Evolutionary conservation across 805 yeast species (phyloP).

Genomic region (Wickerhamomyces queroliae): DNA sequence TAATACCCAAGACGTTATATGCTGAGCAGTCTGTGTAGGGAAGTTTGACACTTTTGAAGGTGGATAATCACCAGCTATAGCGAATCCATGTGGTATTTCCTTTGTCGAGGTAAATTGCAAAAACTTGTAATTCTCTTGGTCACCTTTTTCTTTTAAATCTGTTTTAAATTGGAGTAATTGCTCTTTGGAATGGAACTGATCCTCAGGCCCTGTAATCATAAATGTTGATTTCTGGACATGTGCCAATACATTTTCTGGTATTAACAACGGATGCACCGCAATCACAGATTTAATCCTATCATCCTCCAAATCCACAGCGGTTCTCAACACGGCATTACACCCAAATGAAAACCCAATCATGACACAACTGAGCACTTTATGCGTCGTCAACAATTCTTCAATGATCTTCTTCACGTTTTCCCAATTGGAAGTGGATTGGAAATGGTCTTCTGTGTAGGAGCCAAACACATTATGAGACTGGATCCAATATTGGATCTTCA

Average conservation of each 20-base stretch:
- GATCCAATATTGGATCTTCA: slow-evolving; percentile 16
- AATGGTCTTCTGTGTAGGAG: slow-evolving; percentile 10
- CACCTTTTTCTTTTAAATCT: slow-evolving; percentile 8
- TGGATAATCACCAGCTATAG: slow-evolving; percentile 33
- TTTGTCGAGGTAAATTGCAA: slow-evolving; percentile 16
- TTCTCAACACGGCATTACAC: slow-evolving; percentile 16
- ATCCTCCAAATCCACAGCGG: slow-evolving; percentile 13
- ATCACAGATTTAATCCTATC: slow-evolving; percentile 12
- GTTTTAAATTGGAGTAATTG: slow-evolving; percentile 8
- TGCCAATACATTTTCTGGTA: slow-evolving; percentile 14
- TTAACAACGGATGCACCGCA: slow-evolving; percentile 18
- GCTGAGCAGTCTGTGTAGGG: slow-evolving; percentile 19
- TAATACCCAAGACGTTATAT: slow-evolving; percentile 16
- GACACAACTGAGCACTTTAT: slow-evolving; percentile 12
- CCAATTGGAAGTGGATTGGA: slow-evolving; percentile 17
- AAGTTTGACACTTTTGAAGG: slow-evolving; percentile 24
- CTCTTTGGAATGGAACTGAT: slow-evolving; percentile 10
- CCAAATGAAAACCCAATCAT: slow-evolving; percentile 22
- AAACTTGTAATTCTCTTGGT: slow-evolving; percentile 7
- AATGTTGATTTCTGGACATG: slow-evolving; percentile 9
- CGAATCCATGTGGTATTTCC: slow-evolving; percentile 35
- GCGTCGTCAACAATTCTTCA: slow-evolving; percentile 14
- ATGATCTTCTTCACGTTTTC: slow-evolving; percentile 8
- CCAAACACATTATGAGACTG: slow-evolving; percentile 20
- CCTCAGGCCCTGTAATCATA: slow-evolving; percentile 14